Base-by-base conservation (phyloP, 306 rosid species). In the Vicia villosa region DNA sequence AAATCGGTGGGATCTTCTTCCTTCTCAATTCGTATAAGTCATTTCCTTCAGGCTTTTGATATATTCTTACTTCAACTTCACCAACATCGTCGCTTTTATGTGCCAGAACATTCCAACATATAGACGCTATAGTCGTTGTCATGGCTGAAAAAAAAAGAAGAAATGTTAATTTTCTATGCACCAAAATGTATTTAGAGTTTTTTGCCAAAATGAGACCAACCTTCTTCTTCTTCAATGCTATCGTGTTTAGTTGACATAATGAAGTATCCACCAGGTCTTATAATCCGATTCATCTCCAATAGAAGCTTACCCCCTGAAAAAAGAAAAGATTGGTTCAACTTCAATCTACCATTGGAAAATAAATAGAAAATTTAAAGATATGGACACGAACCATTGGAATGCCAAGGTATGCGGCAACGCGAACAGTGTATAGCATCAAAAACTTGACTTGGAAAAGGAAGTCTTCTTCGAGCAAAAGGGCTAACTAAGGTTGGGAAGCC, bases 91-190 rank as follows among this genome's bases (percentile, higher is more conserved):
- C 97, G 24, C 88, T 90, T 88, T 88, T 94, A 79, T 88, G 92
- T 13, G 97, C 98, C 84, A 94, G 77, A 85, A 94, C 84, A 80
- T 94, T 94, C 98, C 97, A 94, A 83, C 95, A 94, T 70, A 94
- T 80, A 13, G 97, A 86, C 28, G 91, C 90, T 8, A 86, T 80
- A 84, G 87, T 74, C 16, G 65, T 66, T 30, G 84, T 81, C 96
- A 88, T 81, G 56, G 89, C 99, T 94, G 97, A 66, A 84, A 79
- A 84, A 79, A 19, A 75, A 17, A 78, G 69, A 85, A 62, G 43
- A 74, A 62, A 74, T 37, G 66, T 69, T 12, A 76, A 15, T 14
- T 54, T 67, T 59, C 21, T 22, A 54, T 60, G 43, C 38, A 62
- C 10, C 65, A 60, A 34, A 60, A 8, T 14, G 10, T n/a, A 24